Evolutionary conservation across 129 eudicot genomes (phyloP).

Genomic region (Helianthus tuberosus): DNA sequence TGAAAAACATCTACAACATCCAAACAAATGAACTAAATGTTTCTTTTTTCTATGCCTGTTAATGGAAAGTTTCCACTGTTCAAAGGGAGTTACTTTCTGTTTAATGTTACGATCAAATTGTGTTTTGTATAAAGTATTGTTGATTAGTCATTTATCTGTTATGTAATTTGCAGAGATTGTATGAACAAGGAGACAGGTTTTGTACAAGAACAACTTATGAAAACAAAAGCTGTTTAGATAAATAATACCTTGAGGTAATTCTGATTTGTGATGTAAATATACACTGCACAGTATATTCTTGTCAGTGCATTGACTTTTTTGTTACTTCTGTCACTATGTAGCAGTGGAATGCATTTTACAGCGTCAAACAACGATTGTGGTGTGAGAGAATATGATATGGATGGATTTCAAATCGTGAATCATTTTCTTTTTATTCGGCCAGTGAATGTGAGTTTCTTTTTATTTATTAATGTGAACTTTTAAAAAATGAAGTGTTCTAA

Average conservation of each 20-base stretch:
- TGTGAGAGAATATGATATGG: constrained; percentile 86
- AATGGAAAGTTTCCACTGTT: neutral
- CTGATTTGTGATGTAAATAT: neutral
- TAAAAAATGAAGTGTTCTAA: too few relatives aligned
- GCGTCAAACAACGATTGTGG: constrained; percentile 84
- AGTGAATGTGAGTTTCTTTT: too few relatives aligned
- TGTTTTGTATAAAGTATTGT: neutral
- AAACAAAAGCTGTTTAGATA: constrained; percentile 78
- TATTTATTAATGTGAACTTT: too few relatives aligned
- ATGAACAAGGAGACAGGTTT: constrained; percentile 69
- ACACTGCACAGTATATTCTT: neutral
- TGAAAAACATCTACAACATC: constrained; percentile 71
- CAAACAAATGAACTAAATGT: too few relatives aligned
- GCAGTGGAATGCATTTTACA: constrained; percentile 68
- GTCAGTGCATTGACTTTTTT: neutral
- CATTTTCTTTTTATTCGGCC: constrained; percentile 82
- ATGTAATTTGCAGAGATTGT: constrained; percentile 51
- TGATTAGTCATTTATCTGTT: neutral
- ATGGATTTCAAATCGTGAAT: constrained; percentile 67
- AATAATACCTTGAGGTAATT: constrained; percentile 54
- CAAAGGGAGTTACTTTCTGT: neutral
- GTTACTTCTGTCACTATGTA: constrained; percentile 17
- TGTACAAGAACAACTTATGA: constrained; percentile 83
- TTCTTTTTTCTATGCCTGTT: neutral
- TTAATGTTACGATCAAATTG: neutral